Conservation (phyloP, 2,329 filamentous ascomycete species). For the Beauveria sp. region DNA sequence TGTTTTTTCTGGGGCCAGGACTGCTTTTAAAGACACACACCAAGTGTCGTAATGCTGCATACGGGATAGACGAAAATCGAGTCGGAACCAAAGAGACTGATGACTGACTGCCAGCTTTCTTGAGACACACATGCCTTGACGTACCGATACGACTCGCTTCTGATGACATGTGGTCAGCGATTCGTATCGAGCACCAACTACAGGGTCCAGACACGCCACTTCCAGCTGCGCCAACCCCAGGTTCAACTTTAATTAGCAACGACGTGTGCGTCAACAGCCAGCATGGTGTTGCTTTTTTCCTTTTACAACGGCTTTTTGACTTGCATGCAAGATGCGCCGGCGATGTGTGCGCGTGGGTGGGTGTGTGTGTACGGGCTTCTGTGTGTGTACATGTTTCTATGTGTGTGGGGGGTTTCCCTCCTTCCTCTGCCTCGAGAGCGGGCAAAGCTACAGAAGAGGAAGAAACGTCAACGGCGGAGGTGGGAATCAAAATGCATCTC, state of each 20-base stretch:
- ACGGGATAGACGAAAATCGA: not conserved
- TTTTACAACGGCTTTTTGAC: not conserved
- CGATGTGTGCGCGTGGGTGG: not conserved
- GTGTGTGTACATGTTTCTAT: not conserved
- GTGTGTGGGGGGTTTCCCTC: not conserved
- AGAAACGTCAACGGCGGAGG: not conserved
- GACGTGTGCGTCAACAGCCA: too few species aligned
- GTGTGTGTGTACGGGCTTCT: not conserved
- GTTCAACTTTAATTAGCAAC: not conserved
- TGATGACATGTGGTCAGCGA: not conserved
- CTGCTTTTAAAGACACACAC: not conserved
- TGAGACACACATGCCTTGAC: not conserved
- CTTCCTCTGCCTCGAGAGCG: not conserved
- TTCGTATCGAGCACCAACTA: not conserved
- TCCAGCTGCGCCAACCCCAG: not conserved
- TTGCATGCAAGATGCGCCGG: conserved; percentile 1
- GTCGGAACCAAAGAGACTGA: not conserved
- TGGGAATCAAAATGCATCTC: not conserved
- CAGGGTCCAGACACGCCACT: not conserved
- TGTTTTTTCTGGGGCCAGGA: not conserved
- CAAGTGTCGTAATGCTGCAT: conserved; percentile 7
- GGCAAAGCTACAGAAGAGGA: not conserved
- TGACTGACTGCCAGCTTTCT: too few species aligned
- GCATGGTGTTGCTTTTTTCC: not conserved
- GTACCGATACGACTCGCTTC: not conserved